phyloP scores from a whole-genome alignment of 495 filamentous ascomycete genomes.

The Neurospora discreta region DNA sequence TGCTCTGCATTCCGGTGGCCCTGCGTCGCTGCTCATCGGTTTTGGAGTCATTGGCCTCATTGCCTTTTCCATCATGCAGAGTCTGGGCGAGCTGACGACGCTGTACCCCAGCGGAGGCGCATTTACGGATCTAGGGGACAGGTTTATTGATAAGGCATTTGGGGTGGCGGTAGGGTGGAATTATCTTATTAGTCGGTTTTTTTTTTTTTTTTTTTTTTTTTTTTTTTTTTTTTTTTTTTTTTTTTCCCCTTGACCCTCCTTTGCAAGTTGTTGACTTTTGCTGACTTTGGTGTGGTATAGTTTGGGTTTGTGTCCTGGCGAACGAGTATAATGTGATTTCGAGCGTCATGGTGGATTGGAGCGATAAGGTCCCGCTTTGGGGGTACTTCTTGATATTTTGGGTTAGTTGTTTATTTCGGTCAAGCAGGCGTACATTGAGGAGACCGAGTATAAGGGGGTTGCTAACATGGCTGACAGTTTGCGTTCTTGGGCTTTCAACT shows the following conservation, averaged over 20 bases:
- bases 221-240: too few species aligned
- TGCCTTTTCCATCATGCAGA: conserved; percentile 53
- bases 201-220: neutral
- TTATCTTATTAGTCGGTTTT: conserved; percentile 43
- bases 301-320: conserved; percentile 49
- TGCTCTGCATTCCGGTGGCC: conserved; percentile 49
- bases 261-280: neutral
- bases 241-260: neutral
- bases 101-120: conserved; percentile 57
- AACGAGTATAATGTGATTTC: conserved; percentile 50
- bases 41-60: conserved; percentile 56
- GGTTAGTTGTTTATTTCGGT: conserved; percentile 29
- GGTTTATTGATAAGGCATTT: conserved; percentile 65
- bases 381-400: conserved; percentile 59
- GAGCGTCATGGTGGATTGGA: conserved; percentile 52
- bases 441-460: neutral
- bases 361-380: conserved; percentile 34
- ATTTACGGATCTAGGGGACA: conserved; percentile 50
- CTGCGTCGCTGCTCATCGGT: conserved; percentile 51
- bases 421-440: neutral
- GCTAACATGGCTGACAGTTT: conserved; percentile 19
- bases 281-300: neutral
- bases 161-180: conserved; percentile 82
- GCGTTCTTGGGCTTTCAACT: conserved; percentile 35
- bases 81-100: conserved; percentile 58